These are phyloP conservation scores for Suillus ampliporus DNA, from an alignment of 768 basidiomycete species.

Conservation along the genomic window DNA sequence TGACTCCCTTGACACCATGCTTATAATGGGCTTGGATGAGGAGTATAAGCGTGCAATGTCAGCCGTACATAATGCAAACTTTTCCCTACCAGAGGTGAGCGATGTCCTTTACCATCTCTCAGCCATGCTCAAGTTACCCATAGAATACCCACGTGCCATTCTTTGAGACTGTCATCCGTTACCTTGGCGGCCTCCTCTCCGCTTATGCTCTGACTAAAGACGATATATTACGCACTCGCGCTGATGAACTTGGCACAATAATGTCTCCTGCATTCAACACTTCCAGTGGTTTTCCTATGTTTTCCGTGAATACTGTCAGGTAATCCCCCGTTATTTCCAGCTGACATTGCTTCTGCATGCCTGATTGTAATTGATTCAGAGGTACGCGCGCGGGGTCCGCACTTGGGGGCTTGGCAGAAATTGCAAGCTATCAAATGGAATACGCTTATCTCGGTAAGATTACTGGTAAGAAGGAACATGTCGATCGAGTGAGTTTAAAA, in stretches of 20 bases:
- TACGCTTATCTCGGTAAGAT: slow-evolving; percentile 82
- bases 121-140: slow-evolving; percentile 11
- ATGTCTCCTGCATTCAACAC: slow-evolving; percentile 78
- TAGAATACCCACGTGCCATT: slow-evolving; percentile 52
- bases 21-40: slow-evolving; percentile 75
- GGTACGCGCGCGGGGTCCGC: slow-evolving; percentile 31
- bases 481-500: slow-evolving; percentile 51
- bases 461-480: slow-evolving; percentile 71
- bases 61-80: slow-evolving; percentile 54
- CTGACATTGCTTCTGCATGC: slow-evolving; percentile 18
- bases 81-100: slow-evolving; percentile 51
- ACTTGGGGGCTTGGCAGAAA: slow-evolving; percentile 70
- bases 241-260: slow-evolving; percentile 77
- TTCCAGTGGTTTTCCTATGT: slow-evolving; percentile 71
- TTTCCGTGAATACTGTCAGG: slow-evolving; percentile 69
- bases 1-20: slow-evolving; percentile 87
- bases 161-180: slow-evolving; percentile 89
- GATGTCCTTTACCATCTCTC: background rate
- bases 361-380: slow-evolving; percentile 12
- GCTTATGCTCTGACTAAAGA: slow-evolving; percentile 80
- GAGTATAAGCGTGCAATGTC: slow-evolving; percentile 73
- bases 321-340: slow-evolving; percentile 26
- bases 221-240: slow-evolving; percentile 63
- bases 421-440: slow-evolving; percentile 83
- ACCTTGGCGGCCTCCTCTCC: slow-evolving; percentile 86